phyloP scores from a whole-genome alignment of 2,329 filamentous ascomycete species.

The Sporothrix brasiliensis region DNA sequence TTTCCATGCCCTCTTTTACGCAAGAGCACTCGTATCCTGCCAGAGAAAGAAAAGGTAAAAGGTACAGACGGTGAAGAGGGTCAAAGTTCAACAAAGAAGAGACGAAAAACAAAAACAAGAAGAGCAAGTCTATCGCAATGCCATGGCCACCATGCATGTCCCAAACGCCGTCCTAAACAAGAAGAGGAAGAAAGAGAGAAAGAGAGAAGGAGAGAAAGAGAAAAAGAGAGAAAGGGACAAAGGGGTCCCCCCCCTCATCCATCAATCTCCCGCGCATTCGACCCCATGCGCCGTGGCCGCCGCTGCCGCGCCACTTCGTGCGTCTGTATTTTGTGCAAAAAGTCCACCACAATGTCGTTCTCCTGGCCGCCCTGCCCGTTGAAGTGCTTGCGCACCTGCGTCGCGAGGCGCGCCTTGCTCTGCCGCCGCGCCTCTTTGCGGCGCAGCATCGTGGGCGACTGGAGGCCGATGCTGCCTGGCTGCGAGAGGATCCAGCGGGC shows the following conservation, averaged over 20 bases:
- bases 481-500: conserved; percentile 64
- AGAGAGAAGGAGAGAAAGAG: neutral
- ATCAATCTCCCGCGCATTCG: conserved; percentile 35
- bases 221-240: neutral
- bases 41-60: neutral
- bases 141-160: conserved; percentile 20
- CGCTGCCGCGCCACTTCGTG: conserved; percentile 48
- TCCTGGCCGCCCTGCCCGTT: conserved; percentile 78
- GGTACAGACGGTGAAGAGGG: neutral
- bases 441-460: conserved; percentile 75
- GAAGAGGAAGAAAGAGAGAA: neutral
- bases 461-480: conserved; percentile 66
- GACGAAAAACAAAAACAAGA: conserved; percentile 6
- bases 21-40: neutral
- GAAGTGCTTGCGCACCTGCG: conserved; percentile 78
- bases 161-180: conserved; percentile 4
- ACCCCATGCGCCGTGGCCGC: conserved; percentile 35
- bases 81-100: neutral
- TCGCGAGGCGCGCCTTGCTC: conserved; percentile 71
- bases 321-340: conserved; percentile 70
- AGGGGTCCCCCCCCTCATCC: conserved; percentile 24
- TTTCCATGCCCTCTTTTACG: neutral
- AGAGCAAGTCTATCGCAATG: neutral
- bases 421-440: conserved; percentile 66
- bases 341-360: conserved; percentile 79